Evolutionary conservation across 2,329 filamentous ascomycete species (phyloP).

Genomic region (Ophiosphaerella korrae): DNA sequence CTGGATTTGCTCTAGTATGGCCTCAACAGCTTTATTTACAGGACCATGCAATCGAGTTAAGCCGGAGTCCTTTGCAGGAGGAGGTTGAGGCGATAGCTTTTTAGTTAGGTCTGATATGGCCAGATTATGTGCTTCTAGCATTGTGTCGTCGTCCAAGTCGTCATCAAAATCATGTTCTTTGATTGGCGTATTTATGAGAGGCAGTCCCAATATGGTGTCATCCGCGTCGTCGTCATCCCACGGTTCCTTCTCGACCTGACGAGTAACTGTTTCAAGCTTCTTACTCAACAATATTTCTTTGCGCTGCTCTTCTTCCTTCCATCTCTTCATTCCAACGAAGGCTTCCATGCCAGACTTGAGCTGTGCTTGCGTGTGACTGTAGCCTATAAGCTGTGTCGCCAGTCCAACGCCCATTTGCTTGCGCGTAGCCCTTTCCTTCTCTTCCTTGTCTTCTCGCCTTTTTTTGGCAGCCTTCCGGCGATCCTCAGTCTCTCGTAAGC

Average conservation of each 20-base stretch:
- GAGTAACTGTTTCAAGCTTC: slow-evolving; percentile 27
- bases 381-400: slow-evolving; percentile 48
- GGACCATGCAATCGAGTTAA: slow-evolving; percentile 40
- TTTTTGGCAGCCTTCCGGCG: slow-evolving; percentile 34
- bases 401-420: slow-evolving; percentile 39
- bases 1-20: slow-evolving; percentile 28
- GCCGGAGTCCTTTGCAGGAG: slow-evolving; percentile 12
- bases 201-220: slow-evolving; percentile 19
- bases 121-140: slow-evolving; percentile 36
- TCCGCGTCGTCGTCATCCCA: slow-evolving; percentile 31
- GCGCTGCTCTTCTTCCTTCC: slow-evolving; percentile 25
- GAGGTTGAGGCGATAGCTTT: not conserved
- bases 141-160: slow-evolving; percentile 40
- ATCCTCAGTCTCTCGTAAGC: slow-evolving; percentile 40
- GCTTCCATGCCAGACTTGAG: slow-evolving; percentile 48
- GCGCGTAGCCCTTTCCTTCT: slow-evolving; percentile 35
- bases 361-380: slow-evolving; percentile 43
- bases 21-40: slow-evolving; percentile 33
- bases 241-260: slow-evolving; percentile 36
- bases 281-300: slow-evolving; percentile 24
- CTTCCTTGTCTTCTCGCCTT: slow-evolving; percentile 39
- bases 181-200: slow-evolving; percentile 3
- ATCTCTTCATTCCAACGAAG: slow-evolving; percentile 37
- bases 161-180: slow-evolving; percentile 32
- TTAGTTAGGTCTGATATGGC: slow-evolving; percentile 34